Base-by-base conservation (phyloP, 768 basidiomycete genomes). In the Porphyrellus cyaneotinctus region DNA sequence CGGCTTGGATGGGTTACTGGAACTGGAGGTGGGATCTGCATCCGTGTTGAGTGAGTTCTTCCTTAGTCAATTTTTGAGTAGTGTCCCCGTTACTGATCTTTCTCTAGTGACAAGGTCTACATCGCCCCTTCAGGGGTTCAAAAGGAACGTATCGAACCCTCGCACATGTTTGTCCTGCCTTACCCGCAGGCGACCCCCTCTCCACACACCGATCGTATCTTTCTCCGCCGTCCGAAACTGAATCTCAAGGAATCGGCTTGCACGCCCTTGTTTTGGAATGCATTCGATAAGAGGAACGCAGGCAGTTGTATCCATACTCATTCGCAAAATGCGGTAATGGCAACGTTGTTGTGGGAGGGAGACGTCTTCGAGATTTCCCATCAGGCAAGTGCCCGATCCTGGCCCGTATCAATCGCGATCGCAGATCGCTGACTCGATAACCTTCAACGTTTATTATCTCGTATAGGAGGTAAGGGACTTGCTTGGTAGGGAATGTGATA, bases 231-330 rank as follows among this genome's bases (percentile, higher is more conserved):
- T 24, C 91, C 92, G 11, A 73, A 75, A 12, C 66, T 75, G 55
- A 79, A 83, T 52, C 75, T 94, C 54, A 92, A 89, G 61, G 90
- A 94, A 62, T 89, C 87, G 1, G 88, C 88, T 0, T 94, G 92
- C 67, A 93, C 91, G 0, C 92, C 92, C 13, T 74, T 93, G 15
- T 95, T 95, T 74, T 94, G 89, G 89, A 92, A 91, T 63, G 89
- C 91, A 3, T 95, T 92, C 64, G 85, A 86, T 30, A 70, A 88
- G 57, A 77, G 89, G 20, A 73, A 78, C 53, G 90, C 91, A 2
- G 87, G 88, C 1, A 89, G 89, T 39, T 94, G 91, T 61, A 91
- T 95, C 56, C 92, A 94, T 64, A 94, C 91, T 0, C 92, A 94
- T 64, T 91, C 88, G 0, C 91, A 94, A 65, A 82, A 93, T 66